Percentiles rank a stretch among this genome's conserved stretches.
Conservation (phyloP, 2,329 filamentous ascomycete genomes). For the Arthrobotrys musiformis region DNA sequence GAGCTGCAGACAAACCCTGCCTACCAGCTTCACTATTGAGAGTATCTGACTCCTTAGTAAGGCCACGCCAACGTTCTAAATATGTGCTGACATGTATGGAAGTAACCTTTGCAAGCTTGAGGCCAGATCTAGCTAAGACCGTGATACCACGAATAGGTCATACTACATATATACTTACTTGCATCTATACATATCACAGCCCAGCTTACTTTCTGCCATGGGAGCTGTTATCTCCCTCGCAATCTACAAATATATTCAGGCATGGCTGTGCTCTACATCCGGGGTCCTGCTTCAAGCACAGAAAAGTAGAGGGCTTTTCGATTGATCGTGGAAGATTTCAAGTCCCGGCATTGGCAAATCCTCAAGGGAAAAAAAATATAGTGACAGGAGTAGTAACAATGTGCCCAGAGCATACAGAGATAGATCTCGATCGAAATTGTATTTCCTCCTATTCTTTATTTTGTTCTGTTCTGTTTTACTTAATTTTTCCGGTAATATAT, state of each 20-base stretch:
- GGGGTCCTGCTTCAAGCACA: neutral
- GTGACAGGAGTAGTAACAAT: neutral
- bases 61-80: conserved; percentile 45
- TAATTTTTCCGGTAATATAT: neutral
- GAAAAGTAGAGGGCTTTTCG: conserved; percentile 1
- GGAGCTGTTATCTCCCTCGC: conserved; percentile 34
- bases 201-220: conserved; percentile 44
- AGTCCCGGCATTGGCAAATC: neutral
- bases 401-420: neutral
- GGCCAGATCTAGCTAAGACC: neutral
- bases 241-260: conserved; percentile 23
- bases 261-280: conserved; percentile 17
- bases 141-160: conserved; percentile 9
- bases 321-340: neutral
- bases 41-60: conserved; percentile 55
- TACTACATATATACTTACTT: neutral
- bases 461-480: too few relatives aligned
- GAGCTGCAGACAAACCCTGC: conserved; percentile 44
- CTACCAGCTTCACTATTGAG: conserved; percentile 47
- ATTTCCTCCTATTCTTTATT: neutral
- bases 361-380: neutral
- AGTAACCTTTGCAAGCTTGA: conserved; percentile 7
- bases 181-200: conserved; percentile 40
- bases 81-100: conserved; percentile 17
- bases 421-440: conserved; percentile 6